Evolutionary conservation across 2,329 filamentous ascomycete genomes (phyloP), one percentile per base, ranked within the genome.

Genomic region (Paraconiothyrium brasiliense): DNA sequence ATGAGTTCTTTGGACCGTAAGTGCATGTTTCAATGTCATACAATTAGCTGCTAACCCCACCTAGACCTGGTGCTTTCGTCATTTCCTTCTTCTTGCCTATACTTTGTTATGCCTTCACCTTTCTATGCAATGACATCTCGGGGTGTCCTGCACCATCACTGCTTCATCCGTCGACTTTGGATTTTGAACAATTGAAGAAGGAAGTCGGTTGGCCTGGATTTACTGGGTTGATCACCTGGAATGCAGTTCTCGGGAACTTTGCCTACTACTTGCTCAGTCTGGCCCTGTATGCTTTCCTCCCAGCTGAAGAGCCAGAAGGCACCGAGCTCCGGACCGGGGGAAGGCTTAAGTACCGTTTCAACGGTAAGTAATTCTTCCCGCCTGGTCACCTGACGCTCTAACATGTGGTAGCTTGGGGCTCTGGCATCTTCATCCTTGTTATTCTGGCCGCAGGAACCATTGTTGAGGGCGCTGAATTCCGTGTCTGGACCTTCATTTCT

Each of bases 401-500:
- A 73, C 60, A 32, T 8, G 4, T 4, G 43, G 32, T 67, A 94
- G 92, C 92, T 10, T 90, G 95, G 78, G 82, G 84, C 66, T 93
- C 92, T n/a, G 90, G 90, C 63, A 79, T 93, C 58, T 84, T 91
- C 65, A 94, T 90, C 54, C 83, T 97, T 48, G 84, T 85, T n/a
- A 83, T 90, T 6, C 86, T 90, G 56, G 88, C 88, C 37, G 89
- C 89, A 9, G 94, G 93, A 52, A 97, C 93, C 3, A 79, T 89
- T 43, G 80, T 89, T 3, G 87, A 94, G 69, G 94, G 94, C 59
- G 88, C 92, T 55, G 85, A 94, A 22, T 97, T 97, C 72, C 86
- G 88, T 9, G 86, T 97, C 55, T 99, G 94, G 94, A 92, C 90
- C 30, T 98, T 93, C 80, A 93, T 98, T 74, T 90, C 91, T 82